Evolutionary conservation across 164 flowering plant genomes (phyloP).

Genomic region (Litsea cubeba): DNA sequence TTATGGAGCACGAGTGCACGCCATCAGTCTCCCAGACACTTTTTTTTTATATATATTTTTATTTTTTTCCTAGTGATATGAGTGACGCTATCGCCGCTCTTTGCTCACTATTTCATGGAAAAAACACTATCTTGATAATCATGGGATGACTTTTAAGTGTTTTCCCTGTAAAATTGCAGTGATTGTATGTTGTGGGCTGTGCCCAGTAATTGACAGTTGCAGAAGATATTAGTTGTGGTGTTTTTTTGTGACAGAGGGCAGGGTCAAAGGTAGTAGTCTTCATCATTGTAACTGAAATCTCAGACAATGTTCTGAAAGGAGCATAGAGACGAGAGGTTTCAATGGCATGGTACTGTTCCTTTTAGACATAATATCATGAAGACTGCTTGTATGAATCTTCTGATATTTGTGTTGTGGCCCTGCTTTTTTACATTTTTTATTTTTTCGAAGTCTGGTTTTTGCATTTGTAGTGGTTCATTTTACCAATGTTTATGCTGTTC

Average conservation of each 20-base stretch:
- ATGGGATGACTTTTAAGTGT: constrained; percentile 72
- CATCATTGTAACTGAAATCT: constrained; percentile 83
- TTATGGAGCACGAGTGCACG: too few species aligned
- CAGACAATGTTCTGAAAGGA: constrained; percentile 85
- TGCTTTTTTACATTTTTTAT: neutral
- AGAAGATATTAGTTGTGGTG: neutral
- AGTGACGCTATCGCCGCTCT: too few species aligned
- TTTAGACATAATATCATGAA: neutral
- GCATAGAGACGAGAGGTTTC: constrained; percentile 82
- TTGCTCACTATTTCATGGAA: constrained; percentile 53
- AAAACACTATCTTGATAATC: constrained; percentile 87
- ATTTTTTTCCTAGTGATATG: too few species aligned
- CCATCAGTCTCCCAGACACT: too few species aligned
- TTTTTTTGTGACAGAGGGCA: constrained; percentile 55
- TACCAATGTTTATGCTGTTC: constrained; percentile 1
- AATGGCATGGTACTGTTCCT: constrained; percentile 67
- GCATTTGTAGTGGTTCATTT: neutral
- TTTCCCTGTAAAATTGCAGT: neutral
- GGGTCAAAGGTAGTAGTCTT: constrained; percentile 78
- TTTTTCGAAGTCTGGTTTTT: too few species aligned
- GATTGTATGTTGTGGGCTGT: neutral
- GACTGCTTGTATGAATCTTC: neutral
- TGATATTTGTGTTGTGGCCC: neutral
- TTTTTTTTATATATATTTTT: too few species aligned
- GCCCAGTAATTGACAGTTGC: neutral